Evolutionary conservation across 371 early-diverging fungal species (phyloP), one percentile per base, ranked within the genome.

Genomic region (Fennellomyces sp.): DNA sequence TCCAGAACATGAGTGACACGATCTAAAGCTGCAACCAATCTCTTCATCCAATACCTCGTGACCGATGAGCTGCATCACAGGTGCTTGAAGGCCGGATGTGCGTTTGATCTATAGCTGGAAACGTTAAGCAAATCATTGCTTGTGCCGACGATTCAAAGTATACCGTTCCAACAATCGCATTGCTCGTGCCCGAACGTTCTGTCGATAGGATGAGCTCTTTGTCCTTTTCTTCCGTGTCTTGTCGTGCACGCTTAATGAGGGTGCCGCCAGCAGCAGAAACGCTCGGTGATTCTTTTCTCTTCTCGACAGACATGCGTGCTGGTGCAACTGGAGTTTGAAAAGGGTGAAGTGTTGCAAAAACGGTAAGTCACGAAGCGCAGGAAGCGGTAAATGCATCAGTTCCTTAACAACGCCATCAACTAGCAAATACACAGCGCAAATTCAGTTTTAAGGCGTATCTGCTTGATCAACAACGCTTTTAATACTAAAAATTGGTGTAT

Each of bases 51-150:
- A 58, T 75, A 84, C 86, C 60, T 77, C 71, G 65, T 95, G 95
- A 0, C 96, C 96, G 13, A 83, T 81, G 26, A 96, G 70, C 39
- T 87, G 89, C 91, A 96, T 93, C 28, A 94, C 95, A 26, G 97
- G 96, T 7, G 91, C 92, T 66, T 86, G 84, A 56, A 97, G 80
- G 5, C 86, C 85, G 1, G 96, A 96, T 2, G 95, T 93, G 29
- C 98, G 85, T 64, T 86, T 88, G 23, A 89, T 82, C 83, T 90
- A 76, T 8, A 26, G 25, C 21, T 25, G 26, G 28, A 49, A 15
- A 19, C 52, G 31, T 36, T 7, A n/a, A n/a, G n/a, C n/a, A n/a
- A n/a, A 36, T 15, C 23, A 12, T 33, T 36, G n/a, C 19, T 23
- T 39, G 38, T 47, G 25, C 2, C 21, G 15, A 59, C 79, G 70